A percentile compares a stretch with the other conserved stretches of the same genome.
Evolutionary conservation across 2,329 filamentous ascomycete species (phyloP).

Genomic region (Alternaria sp.): DNA sequence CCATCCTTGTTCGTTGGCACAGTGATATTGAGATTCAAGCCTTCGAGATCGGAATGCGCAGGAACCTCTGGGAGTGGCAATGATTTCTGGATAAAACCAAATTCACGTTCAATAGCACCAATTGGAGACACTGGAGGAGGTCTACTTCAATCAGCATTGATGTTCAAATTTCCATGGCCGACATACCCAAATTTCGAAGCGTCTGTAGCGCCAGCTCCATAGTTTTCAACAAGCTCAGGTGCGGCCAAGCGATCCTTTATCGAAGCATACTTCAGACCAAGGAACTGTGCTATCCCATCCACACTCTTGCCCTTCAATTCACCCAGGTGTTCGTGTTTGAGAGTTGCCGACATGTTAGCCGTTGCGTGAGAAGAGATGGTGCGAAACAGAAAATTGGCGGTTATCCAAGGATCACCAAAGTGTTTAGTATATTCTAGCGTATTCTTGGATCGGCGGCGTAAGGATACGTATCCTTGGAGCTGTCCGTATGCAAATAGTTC

Average conservation of each 20-base stretch:
- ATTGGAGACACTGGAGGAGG: conserved; percentile 52
- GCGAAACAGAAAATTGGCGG: background rate
- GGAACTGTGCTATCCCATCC: conserved; percentile 45
- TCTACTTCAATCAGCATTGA: conserved; percentile 13
- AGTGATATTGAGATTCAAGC: conserved; percentile 63
- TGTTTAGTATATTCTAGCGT: background rate
- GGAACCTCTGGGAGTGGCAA: conserved; percentile 52
- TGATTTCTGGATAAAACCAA: conserved; percentile 59
- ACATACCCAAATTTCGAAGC: conserved; percentile 50
- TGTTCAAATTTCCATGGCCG: rapidly evolving
- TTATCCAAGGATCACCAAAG: background rate
- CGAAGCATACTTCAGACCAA: conserved; percentile 52
- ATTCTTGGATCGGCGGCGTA: background rate
- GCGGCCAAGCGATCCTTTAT: conserved; percentile 50
- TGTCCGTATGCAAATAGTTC: background rate
- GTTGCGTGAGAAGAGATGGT: background rate
- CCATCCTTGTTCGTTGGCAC: conserved; percentile 49
- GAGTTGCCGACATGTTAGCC: conserved; percentile 30
- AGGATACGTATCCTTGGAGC: background rate
- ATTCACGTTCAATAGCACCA: conserved; percentile 57
- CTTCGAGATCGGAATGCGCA: conserved; percentile 57
- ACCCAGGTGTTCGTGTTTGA: conserved; percentile 35
- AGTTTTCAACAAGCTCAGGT: conserved; percentile 41
- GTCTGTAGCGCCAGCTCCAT: conserved; percentile 35
- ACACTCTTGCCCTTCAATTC: conserved; percentile 35